Evolutionary conservation across 2,329 filamentous ascomycete genomes (phyloP), one percentile per base, ranked within the genome.

Genomic region (Dactylella cylindrospora): DNA sequence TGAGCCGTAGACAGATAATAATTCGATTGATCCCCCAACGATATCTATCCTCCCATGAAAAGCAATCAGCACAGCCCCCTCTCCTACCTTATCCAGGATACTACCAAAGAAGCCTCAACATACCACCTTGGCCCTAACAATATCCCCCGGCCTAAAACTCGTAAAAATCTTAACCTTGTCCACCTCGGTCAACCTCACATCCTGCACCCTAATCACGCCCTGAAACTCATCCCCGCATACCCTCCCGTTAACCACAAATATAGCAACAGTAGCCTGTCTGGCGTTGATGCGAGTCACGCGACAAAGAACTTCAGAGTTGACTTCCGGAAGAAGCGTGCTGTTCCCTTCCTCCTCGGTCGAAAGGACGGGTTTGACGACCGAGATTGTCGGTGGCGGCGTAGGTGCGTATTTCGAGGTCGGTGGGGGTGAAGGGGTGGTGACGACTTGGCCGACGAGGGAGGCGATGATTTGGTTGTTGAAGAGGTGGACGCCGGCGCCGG

Each of bases 111-210:
- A 60, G 23, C 19, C 13, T 22, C 23, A 53, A 77, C 82, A 75
- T 70, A 89, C 85, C 70, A 98, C 90, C 52, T 85, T 81, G 3
- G 89, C 93, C 44, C 88, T 77, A 45, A 98, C 88, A 66, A 97
- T 83, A 76, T 98, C 93, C 0, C 93, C 93, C 0, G 94, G 90
- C 66, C 90, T 80, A 71, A 97, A 97, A 70, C 85, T 88, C 72
- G 95, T 90, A 67, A 88, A 85, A 65, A 97, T 87, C 72, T 86
- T 88, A 35, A 96, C 88, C 68, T 88, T 88, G 72, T 97, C 93
- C 75, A 96, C 95, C 76, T 98, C 93, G 13, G 93, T 95, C 2
- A 90, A 89, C 52, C 93, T 80, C 26, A 98, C 88, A 71, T 98
- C 93, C 75, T 97, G 91, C 65, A 85, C 83, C 13, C 90, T 81